Evolutionary conservation across 176 grass and related monocot genomes (phyloP), one percentile per base, ranked within the genome.

Genomic region (Eleusine coracana): DNA sequence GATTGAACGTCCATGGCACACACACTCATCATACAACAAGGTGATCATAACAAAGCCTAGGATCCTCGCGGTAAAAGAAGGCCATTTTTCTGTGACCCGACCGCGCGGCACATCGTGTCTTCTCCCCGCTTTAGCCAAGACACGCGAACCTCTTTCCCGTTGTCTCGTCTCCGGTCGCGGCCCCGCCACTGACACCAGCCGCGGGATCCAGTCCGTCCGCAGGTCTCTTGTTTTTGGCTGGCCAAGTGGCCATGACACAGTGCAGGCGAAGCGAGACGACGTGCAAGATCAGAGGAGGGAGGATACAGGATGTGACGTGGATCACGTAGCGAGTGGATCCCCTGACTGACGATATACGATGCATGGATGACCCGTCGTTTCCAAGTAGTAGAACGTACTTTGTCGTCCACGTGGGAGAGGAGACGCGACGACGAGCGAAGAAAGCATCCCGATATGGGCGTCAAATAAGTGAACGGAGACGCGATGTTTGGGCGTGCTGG

Each of bases 331-430:
- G 23, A 27, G 60, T 28, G 20, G 56, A 34, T 34, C 31, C 31
- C 31, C 31, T 34, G 0, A 6, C 56, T 12, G 56, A 59, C 56
- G 56, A 9, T 59, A 9, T 59, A 29, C 60, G 11, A 7, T 63
- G 60, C 60, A 63, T 63, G 60, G 29, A 72, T 6, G 76, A 80
- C 70, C 29, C 81, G 68, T 80, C 76, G 36, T 27, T 73, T 78
- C 66, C 2, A 1, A 42, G 40, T 42, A 42, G 40, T 34, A 20
- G 13, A 1, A 21, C 6, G 28, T 36, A 36, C 63, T 3, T 20
- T 15, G 46, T 50, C 66, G 51, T 82, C 66, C 64, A 37, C 61
- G 52, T 58, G 15, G 41, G 27, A 59, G 65, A 45, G n/a, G 64
- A 48, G 58, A 38, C 5, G 60, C 34, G 7, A 7, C 23, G 15